phyloP scores from a whole-genome alignment of 2,329 filamentous ascomycete species.

The Fusarium burgessii region DNA sequence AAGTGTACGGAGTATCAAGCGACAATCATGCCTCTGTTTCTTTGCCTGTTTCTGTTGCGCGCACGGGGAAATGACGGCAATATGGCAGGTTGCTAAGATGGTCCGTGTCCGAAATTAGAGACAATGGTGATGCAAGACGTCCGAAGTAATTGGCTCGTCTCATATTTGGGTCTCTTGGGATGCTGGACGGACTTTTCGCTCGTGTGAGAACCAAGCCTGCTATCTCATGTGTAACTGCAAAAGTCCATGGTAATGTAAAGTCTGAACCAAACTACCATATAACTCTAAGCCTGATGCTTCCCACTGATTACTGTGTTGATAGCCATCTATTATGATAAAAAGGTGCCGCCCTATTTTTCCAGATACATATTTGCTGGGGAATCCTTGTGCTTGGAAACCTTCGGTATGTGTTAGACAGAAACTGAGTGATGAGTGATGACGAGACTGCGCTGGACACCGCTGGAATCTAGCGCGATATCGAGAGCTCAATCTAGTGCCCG shows the following conservation, averaged over 20 bases:
- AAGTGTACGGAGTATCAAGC: background rate
- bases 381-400: conserved; percentile 21
- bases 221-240: background rate
- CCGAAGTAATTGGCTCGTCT: conserved; percentile 37
- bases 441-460: conserved; percentile 9
- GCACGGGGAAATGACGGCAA: conserved; percentile 26
- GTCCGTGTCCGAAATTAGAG: conserved; percentile 39
- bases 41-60: conserved; percentile 1
- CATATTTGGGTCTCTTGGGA: conserved; percentile 25
- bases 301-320: background rate
- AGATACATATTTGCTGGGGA: conserved; percentile 3
- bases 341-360: background rate
- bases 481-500: conserved; percentile 30
- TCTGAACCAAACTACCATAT: background rate
- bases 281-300: background rate
- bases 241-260: background rate
- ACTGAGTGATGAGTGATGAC: conserved; percentile 17
- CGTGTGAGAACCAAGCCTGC: conserved; percentile 19
- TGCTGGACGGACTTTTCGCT: conserved; percentile 30
- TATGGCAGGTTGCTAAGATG: conserved; percentile 33
- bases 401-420: conserved; percentile 7
- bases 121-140: conserved; percentile 38
- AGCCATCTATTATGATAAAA: background rate
- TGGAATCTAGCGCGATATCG: conserved; percentile 30
- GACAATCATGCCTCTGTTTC: conserved; percentile 6